Evolutionary conservation across 2,329 filamentous ascomycete species (phyloP).

Genomic region (Aspergillus amoenus): DNA sequence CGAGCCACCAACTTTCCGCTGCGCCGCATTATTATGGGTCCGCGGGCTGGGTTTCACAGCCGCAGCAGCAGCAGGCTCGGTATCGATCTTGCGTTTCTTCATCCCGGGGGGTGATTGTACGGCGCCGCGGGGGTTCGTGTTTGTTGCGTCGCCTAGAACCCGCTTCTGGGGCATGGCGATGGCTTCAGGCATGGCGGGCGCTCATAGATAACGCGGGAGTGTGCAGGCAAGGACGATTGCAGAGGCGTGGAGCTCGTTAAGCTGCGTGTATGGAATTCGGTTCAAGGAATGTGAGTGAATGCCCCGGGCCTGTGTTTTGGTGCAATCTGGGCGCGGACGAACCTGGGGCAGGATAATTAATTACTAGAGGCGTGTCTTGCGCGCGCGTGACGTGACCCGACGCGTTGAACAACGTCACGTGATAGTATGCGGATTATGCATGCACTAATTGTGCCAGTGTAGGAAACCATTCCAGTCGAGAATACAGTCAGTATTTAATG

Average conservation of each 20-base stretch:
- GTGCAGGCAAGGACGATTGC: no score
- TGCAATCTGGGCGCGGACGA: neutral
- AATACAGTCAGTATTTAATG: no score
- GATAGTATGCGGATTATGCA: neutral
- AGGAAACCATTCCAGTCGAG: no score
- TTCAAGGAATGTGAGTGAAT: neutral
- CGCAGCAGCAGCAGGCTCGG: constrained; percentile 42
- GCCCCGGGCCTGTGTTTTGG: no score
- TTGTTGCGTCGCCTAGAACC: constrained; percentile 67
- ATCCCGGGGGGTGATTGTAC: constrained; percentile 55
- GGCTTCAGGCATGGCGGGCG: constrained; percentile 40
- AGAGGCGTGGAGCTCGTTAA: no score
- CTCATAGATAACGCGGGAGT: constrained; percentile 13
- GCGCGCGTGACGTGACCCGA: neutral
- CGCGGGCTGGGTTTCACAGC: constrained; percentile 53
- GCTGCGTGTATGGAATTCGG: no score
- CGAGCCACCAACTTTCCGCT: constrained; percentile 60
- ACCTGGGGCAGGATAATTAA: neutral
- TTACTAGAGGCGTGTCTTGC: neutral
- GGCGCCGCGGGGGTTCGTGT: constrained; percentile 59
- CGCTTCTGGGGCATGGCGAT: constrained; percentile 64
- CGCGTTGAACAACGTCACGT: neutral
- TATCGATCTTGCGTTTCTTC: constrained; percentile 84
- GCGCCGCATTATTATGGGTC: constrained; percentile 56
- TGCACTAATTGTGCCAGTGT: neutral